Evolutionary conservation across 164 flowering plant genomes (phyloP), one percentile per base, ranked within the genome.

Genomic region (Pachysandra terminalis): DNA sequence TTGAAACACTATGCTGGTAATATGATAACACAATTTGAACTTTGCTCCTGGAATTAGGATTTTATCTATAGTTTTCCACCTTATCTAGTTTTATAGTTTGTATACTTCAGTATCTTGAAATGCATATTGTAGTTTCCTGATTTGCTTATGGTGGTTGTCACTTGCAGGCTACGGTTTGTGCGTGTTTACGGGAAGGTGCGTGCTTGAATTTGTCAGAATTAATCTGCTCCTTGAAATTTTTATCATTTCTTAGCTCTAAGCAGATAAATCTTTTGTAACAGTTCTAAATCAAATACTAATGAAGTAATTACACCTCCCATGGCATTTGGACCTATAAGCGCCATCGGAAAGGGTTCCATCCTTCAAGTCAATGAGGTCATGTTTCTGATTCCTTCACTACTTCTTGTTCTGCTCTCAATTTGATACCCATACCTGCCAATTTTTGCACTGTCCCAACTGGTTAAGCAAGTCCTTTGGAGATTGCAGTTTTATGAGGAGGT

Each of bases 141-240:
- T 56, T 52, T 56, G 28, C 57, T 37, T 26, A 14, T 49, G 54
- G 37, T 65, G 59, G 65, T n/a, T n/a, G n/a, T 25, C 19, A 56
- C 37, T 63, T 68, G 74, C 87, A 90, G 96, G 93, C 78, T 74
- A 84, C 66, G 87, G 87, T 57, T 77, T 88, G 10, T 90, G 96
- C 53, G 66, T 63, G 35, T 90, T 81, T 58, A 23, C 90, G 0
- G 96, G 91, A 72, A 86, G 91, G 96, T 86, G 69, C 78, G 81
- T 48, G 63, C 28, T 71, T 56, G 12, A 41, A 15, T 8, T 3
- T 60, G n/a, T 56, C 14, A n/a, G 28, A 25, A 15, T 56, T 67
- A 10, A 26, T 54, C 13, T 21, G 21, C 19, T 17, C 53, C 22
- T 56, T 17, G 35, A 19, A 24, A 4, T 12, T 3, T 17, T 59